Base-by-base conservation (phyloP, 2,329 filamentous ascomycete species). In the Graphiopsis chlorocephala region DNA sequence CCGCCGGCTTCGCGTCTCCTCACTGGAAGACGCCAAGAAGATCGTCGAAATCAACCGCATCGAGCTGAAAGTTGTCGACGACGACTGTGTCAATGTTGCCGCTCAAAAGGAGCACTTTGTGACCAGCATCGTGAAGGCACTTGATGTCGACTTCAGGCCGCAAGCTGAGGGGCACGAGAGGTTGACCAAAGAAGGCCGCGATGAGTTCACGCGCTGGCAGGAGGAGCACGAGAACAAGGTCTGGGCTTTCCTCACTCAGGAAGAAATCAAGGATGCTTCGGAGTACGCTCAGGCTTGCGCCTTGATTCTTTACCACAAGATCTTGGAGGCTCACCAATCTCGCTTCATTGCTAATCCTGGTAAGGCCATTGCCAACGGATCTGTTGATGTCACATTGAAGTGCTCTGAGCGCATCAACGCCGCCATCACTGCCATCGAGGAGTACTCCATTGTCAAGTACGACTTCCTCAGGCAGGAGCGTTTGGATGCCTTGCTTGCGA, bases 191-290 rank as follows among this genome's bases (percentile, higher is more conserved):
- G 59, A 25, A 6, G 42, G 47, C 47, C 45, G 31, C 11, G 15
- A 15, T 10, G 48, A 62, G 48, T 62, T 50, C 47, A 45, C 33
- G 2, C 60, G 48, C 7, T 62, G 60, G 60, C 60, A 62, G 25
- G n/a, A 2, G 15, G 60, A 62, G 33, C 47, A 62, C 23, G 31
- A 55, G 7, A 45, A 31, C 33, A 62, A 62, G 33, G 10, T 20
- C 11, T 62, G 60, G 60, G 33, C 3, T 5, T 17, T 62, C 4
- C 25, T 62, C 23, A 6, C 25, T 2, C 17, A 14, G 8, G 23
- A 61, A 23, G 23, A 17, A 2, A 2, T 20, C 1, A 17, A 47
- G 11, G 56, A 60, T n/a, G 17, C 25, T 7, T 8, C 31, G n/a
- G 4, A 15, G 5, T 29, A 45, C 11, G 33, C 15, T 25, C 60